phyloP scores from a whole-genome alignment of 2,329 filamentous ascomycete species.

The Colletotrichum phormii region DNA sequence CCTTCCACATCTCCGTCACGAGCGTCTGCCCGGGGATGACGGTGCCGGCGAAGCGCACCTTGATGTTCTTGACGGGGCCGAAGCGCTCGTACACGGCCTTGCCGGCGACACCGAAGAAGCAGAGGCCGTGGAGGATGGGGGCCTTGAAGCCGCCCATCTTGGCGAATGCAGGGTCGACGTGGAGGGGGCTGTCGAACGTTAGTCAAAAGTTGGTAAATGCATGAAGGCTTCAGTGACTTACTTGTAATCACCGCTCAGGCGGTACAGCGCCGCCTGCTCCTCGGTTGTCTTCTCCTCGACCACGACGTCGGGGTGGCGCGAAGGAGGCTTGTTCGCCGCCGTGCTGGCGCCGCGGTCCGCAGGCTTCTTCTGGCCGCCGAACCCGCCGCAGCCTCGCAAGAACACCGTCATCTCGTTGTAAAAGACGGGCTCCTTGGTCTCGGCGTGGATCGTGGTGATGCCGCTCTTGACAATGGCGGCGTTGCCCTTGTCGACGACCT shows the following conservation, averaged over 20 bases:
- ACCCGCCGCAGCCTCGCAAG: constrained; percentile 90
- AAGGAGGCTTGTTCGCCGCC: constrained; percentile 81
- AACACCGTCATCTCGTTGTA: constrained; percentile 98
- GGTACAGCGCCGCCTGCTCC: constrained; percentile 94
- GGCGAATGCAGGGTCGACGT: constrained; percentile 94
- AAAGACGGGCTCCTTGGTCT: constrained; percentile 89
- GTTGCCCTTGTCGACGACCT: constrained; percentile 95
- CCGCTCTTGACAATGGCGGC: constrained; percentile 86
- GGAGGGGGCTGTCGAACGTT: constrained; percentile 73
- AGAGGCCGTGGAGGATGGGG: constrained; percentile 96
- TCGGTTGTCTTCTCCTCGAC: constrained; percentile 88
- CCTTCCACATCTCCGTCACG: constrained; percentile 94
- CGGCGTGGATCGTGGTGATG: constrained; percentile 85
- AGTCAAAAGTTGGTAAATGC: background rate
- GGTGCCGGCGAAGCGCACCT: constrained; percentile 89
- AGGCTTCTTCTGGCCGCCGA: constrained; percentile 84
- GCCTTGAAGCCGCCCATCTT: constrained; percentile 95
- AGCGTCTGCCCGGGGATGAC: constrained; percentile 91
- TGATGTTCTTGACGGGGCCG: constrained; percentile 89
- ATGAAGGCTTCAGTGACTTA: constrained; percentile 44
- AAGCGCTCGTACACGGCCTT: constrained; percentile 91
- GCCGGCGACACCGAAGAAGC: constrained; percentile 90
- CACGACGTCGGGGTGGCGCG: constrained; percentile 81
- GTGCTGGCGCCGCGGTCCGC: constrained; percentile 83
- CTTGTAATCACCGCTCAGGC: constrained; percentile 94